Percentiles rank a stretch among this genome's conserved stretches.
Conservation (phyloP, 257 asterid genomes). For the Solanum etuberosum region DNA sequence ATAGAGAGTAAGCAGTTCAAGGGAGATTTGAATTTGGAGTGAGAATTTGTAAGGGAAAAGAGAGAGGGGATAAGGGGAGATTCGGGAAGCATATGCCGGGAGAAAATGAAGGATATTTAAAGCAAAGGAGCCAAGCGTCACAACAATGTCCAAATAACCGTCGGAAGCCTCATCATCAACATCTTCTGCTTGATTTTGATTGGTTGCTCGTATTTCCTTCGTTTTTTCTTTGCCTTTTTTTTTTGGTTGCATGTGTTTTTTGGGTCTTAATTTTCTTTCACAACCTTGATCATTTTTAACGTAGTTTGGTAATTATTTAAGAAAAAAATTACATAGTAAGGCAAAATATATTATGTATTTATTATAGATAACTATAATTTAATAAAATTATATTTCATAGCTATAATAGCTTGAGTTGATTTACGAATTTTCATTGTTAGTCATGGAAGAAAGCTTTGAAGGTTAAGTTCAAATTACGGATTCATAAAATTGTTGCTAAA, state of each 20-base stretch:
- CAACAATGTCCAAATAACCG: neutral
- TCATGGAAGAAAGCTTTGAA: neutral
- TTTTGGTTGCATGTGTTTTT: no score
- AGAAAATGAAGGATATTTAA: neutral
- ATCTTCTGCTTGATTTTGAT: slow-evolving; percentile 14
- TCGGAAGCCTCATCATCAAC: slow-evolving; percentile 4
- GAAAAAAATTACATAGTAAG: no score
- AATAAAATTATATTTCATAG: no score
- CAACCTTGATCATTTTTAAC: neutral
- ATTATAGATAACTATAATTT: neutral
- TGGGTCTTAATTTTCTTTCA: neutral
- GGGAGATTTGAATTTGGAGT: slow-evolving; percentile 11
- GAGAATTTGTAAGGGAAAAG: slow-evolving; percentile 4
- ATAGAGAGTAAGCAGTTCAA: neutral
- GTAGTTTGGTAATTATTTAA: neutral
- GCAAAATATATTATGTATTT: no score
- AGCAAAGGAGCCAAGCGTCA: neutral
- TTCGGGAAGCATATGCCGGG: slow-evolving; percentile 50
- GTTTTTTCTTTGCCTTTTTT: no score
- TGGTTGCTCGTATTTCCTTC: slow-evolving; percentile 24
- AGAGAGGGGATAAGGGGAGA: slow-evolving; percentile 37
- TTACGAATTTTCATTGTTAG: neutral
- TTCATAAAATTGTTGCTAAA: no score
- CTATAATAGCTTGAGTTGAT: neutral
- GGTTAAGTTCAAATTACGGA: no score